Evolutionary conservation across 768 basidiomycete genomes (phyloP), one percentile per base, ranked within the genome.

Genomic region (Serendipita sp.): DNA sequence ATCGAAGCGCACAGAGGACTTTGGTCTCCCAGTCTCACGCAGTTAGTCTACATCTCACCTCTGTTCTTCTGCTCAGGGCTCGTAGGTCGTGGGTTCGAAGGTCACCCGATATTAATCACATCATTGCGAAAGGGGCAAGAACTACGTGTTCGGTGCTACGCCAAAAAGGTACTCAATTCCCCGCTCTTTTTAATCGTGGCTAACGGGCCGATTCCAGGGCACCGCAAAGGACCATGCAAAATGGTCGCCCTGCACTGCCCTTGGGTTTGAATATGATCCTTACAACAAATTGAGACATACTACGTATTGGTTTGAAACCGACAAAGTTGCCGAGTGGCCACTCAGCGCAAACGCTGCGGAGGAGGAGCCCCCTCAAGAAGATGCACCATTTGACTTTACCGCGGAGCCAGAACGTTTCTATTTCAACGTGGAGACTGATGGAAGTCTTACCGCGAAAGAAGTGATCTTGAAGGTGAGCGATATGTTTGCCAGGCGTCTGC

Each of bases 221-320:
- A 86, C 96, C 66, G 92, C 95, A 2, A 97, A 97, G 78, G 92
- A 96, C 73, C 96, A 99, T 72, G 93, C 96, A 11, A 99, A 99
- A 76, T 99, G 95, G 91, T 95, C 92, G 0, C 95, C 96, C 11
- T 89, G 93, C 66, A 89, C 92, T 1, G 92, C 96, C 5, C 86
- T 99, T 16, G 84, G 86, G 5, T 98, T 95, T 68, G 96, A 99
- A 76, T 99, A 99, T 68, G 96, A 99, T 74, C 96, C 96, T 11
- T 82, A 97, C 78, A 99, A 99, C 77, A 92, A 92, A 74, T 79
- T 99, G 36, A 84, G 93, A 63, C 96, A 99, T 75, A 98, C 96
- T 2, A 84, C 88, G 2, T 84, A 96, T 74, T 98, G 96, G 96
- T 91, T 80, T 72, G 96, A 99, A 74, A 80, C 78, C 28, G 85